Conservation (phyloP, 352 stramenopile species). For the Pythium oligandrum region DNA sequence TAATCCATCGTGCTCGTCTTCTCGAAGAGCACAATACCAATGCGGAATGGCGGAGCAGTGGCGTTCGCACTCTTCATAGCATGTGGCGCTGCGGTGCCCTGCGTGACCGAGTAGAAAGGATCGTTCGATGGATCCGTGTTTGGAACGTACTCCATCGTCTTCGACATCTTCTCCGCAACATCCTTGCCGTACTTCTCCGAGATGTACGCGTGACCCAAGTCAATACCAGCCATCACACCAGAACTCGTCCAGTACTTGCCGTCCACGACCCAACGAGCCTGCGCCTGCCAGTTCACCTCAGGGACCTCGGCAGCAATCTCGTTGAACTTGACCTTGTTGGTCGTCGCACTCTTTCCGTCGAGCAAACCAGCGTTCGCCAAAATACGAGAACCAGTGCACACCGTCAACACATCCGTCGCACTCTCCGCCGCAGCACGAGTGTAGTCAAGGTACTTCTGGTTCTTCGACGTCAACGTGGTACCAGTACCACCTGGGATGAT, state of each 20-base stretch:
- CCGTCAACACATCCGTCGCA: constrained; percentile 35
- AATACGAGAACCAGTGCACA: constrained; percentile 53
- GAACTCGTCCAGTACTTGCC: constrained; percentile 56
- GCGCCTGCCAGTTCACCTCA: constrained; percentile 44
- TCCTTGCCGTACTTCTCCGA: constrained; percentile 19
- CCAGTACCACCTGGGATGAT: constrained; percentile 32
- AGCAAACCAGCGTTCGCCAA: constrained; percentile 38
- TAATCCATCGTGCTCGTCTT: constrained; percentile 55
- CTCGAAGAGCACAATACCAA: constrained; percentile 62
- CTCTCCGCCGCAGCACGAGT: constrained; percentile 21
- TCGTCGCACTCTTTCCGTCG: constrained; percentile 42
- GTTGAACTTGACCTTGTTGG: constrained; percentile 58
- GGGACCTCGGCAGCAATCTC: constrained; percentile 25
- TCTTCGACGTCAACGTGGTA: constrained; percentile 29
- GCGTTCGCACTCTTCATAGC: neutral
- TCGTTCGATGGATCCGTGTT: constrained; percentile 32
- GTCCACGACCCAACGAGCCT: constrained; percentile 58
- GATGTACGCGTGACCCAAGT: constrained; percentile 60
- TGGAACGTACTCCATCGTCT: constrained; percentile 37
- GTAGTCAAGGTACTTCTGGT: constrained; percentile 37
- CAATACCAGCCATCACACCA: constrained; percentile 53
- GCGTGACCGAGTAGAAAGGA: no score
- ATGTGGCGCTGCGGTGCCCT: no score
- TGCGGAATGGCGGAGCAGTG: constrained; percentile 23
- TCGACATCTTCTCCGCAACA: constrained; percentile 25